Base-by-base conservation (phyloP, 305 asterid genomes). In the Fraxinus sp. region DNA sequence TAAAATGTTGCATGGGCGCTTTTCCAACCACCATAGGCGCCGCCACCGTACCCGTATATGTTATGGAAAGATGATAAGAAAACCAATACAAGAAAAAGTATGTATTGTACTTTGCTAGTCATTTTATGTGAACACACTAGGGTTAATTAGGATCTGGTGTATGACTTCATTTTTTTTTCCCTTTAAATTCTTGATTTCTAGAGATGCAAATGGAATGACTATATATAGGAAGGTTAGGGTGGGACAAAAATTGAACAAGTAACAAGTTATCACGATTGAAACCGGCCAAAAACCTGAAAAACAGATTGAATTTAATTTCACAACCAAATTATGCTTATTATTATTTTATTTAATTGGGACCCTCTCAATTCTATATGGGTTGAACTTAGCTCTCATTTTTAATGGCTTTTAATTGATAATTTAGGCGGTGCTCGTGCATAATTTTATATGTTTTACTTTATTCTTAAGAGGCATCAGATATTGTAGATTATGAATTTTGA, bases 1-100 rank as follows among this genome's bases (percentile, higher is more conserved):
- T 88, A 89, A 72, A 91, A 91, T 20, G 93, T 91, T 30, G 94
- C 93, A 55, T 91, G 91, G 33, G 91, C 93, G 9, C 55, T 82
- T 32, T 86, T 79, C 94, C 94, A 91, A 32, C 85, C 89, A 4
- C 86, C 88, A 59, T 30, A 26, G 71, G 26, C 16, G 5, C 78
- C 46, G 24, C 68, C 33, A 13, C 24, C 78, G 82, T 72, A 20
- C 2, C 37, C 88, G 44, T 36, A 46, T 78, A 78, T 80, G 35
- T 26, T 79, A 83, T 66, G 87, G 72, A 83, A 81, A 59, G 79
- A 62, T 62, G 84, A 78, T 62, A 79, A 5, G 35, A 80, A 22
- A 77, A 82, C 1, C 32, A 86, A 8, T 80, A 80, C 79, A 36
- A 79, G 20, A 78, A 83, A 33, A 41, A 81, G 16, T 72, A 72